Evolutionary conservation across 2,329 filamentous ascomycete genomes (phyloP), one percentile per base, ranked within the genome.

Genomic region (Talaromyces marneffei): DNA sequence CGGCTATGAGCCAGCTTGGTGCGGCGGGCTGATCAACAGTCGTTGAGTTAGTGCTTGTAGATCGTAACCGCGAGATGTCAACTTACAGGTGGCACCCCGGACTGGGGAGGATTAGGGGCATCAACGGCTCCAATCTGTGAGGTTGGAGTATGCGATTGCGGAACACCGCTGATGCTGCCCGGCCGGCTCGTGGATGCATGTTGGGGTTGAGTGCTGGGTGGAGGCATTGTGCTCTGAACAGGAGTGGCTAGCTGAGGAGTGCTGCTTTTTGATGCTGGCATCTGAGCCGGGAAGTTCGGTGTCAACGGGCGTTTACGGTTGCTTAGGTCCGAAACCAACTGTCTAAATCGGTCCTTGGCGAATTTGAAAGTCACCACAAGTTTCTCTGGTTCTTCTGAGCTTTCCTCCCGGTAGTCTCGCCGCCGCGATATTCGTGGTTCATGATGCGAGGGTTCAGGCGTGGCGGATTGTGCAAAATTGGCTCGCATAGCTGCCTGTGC

Each of bases 401-500:
- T 94, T 66, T 93, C 91, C 70, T 97, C 92, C 54, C 91, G 85
- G 46, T 86, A 84, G 65, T 89, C 84, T 65, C 85, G 83, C 66
- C 84, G 79, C 65, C 85, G 79, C 7, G 79, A 82, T 7, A 84
- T 86, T 68, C 92, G 82, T 1, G 88, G 85, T 73, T 96, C 91
- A 68, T 87, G 87, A 33, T 59, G 57, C 59, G 80, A 76, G 48
- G 81, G 83, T 73, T 97, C 94, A 2, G 94, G 94, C 0, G 94
- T 97, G 72, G 92, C 90, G 33, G 93, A 97, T 63, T 94, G 87
- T 55, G 87, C 86, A 55, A 91, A 72, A 60, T 82, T 78, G 65
- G 90, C 88, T 65, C 84, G 79, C 85, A 97, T 93, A 60, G 92
- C 89, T 65, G 91, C 90, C 71, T 93, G 90, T 4, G 93, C 93